Evolutionary conservation across 2,329 filamentous ascomycete genomes (phyloP).

Genomic region (Paecilomyces sp.): DNA sequence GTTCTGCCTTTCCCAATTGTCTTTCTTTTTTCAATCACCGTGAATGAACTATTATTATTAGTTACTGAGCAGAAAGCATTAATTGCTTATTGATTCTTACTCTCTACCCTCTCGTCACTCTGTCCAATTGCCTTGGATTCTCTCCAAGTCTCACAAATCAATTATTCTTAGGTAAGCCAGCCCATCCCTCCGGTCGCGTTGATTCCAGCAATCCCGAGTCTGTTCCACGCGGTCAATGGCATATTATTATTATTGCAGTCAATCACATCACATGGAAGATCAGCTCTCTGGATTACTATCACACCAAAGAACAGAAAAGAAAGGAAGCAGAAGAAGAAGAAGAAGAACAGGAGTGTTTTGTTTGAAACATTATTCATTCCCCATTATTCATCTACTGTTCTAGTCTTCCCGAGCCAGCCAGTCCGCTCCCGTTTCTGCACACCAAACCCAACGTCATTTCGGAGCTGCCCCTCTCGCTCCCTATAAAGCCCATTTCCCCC

Average conservation of each 20-base stretch:
- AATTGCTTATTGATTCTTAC: no score
- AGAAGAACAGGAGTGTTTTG: not conserved
- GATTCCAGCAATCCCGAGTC: not conserved
- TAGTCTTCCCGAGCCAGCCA: not conserved
- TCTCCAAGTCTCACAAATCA: not conserved
- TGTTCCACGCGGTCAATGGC: not conserved
- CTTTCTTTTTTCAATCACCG: not conserved
- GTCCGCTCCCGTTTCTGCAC: not conserved
- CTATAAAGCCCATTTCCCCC: conserved; percentile 20
- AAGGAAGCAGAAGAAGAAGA: not conserved
- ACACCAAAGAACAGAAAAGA: not conserved
- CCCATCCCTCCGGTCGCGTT: not conserved
- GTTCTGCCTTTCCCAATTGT: not conserved
- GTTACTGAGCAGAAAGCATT: no score
- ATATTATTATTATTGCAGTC: not conserved
- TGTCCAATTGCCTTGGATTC: not conserved
- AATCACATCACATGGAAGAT: no score
- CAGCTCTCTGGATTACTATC: not conserved
- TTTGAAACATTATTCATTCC: not conserved
- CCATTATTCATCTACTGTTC: not conserved
- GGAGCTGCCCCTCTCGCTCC: conserved; percentile 6
- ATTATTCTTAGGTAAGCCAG: not conserved
- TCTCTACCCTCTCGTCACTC: not conserved
- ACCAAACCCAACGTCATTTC: conserved; percentile 19
- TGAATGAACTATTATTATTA: not conserved